Evolutionary conservation across 2,329 filamentous ascomycete genomes (phyloP), one percentile per base, ranked within the genome.

Genomic region (Colletotrichum sp.): DNA sequence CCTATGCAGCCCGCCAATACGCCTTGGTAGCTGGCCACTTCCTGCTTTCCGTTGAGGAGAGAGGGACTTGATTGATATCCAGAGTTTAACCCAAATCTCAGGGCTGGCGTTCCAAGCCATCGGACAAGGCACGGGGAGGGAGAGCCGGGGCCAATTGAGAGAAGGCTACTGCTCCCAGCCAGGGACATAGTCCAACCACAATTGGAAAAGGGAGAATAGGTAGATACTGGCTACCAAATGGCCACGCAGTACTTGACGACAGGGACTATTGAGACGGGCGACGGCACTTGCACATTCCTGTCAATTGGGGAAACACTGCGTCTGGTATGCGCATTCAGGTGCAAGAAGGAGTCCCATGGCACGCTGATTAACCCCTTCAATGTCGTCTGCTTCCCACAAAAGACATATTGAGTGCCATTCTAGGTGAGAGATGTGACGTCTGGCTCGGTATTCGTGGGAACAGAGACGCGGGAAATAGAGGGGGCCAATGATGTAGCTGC

Each of bases 61-160:
- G 72, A n/a, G 30, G 28, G n/a, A 8, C 55, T 55, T 52, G 21
- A 15, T 16, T 72, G 69, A 55, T 72, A 72, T 75, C 72, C 69
- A 8, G 36, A 63, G 72, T 72, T 67, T 57, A 72, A 66, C 72
- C 72, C 63, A 75, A 64, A 18, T 62, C 8, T 39, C 34, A 15
- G 12, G 28, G 30, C 26, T 16, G 32, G 21, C 52, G 63, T 34
- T 63, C 52, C 55, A 57, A 55, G 49, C 30, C 32, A 49, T 30
- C 15, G 44, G 28, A 34, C 18, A 26, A 28, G 65, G 65, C 44
- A 68, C 55, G 28, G 44, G 28, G 32, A 57, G 65, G 65, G 44
- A 57, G 65, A 24, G 21, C 28, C 24, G 16, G 28, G 21, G 52
- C 66, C 66, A 69, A 69, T 69, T 26, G 52, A 21, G 26, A 32